Evolutionary conservation across 2,329 filamentous ascomycete genomes (phyloP).

Genomic region (Teratosphaeria zuluensis): DNA sequence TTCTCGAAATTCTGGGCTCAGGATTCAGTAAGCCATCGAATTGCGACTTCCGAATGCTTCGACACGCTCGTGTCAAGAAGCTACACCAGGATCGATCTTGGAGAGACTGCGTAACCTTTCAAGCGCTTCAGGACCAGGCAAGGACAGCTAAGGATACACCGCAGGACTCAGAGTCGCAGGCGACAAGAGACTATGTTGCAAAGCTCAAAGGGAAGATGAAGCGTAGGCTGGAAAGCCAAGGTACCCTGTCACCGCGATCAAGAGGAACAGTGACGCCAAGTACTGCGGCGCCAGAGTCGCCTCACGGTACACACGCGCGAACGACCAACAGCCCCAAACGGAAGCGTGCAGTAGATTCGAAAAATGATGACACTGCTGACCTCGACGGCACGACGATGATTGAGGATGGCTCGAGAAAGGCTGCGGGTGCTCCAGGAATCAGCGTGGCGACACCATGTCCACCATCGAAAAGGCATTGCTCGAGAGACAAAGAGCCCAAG

Average conservation of each 20-base stretch:
- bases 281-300: neutral
- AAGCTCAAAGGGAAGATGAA: conserved; percentile 41
- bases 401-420: neutral
- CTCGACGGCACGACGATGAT: conserved; percentile 4
- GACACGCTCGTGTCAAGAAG: conserved; percentile 68
- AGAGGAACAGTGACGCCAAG: conserved; percentile 4
- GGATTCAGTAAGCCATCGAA: conserved; percentile 66
- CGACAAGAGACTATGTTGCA: conserved; percentile 52
- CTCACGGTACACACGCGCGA: too few species aligned
- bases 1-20: conserved; percentile 73
- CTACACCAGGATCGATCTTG: conserved; percentile 67
- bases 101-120: conserved; percentile 58
- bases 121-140: conserved; percentile 60
- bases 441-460: conserved; percentile 1
- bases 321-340: neutral
- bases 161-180: conserved; percentile 47
- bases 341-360: neutral
- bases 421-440: neutral
- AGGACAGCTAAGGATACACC: conserved; percentile 43
- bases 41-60: conserved; percentile 60
- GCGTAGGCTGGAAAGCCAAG: conserved; percentile 18
- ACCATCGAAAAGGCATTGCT: conserved; percentile 1
- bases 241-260: conserved; percentile 10
- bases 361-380: neutral
- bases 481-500: neutral